Base-by-base conservation (phyloP, 805 yeast species). In the Lachancea dasiensis region DNA sequence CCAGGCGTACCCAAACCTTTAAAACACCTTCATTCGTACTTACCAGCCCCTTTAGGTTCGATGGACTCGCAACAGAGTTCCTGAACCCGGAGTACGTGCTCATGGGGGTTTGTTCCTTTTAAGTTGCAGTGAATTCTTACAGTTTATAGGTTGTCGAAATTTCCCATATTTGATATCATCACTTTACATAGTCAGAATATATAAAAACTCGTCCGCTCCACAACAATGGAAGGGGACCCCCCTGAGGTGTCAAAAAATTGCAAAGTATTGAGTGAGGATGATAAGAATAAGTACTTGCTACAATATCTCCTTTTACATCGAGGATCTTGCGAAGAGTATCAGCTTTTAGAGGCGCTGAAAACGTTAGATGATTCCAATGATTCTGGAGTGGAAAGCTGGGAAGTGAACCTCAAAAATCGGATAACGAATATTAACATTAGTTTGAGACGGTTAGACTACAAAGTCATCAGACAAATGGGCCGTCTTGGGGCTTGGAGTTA, bases 401-500 rank as follows among this genome's bases (percentile, higher is more conserved):
- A 28, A 3, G 21, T 24, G n/a, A 20, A 25, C 10, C 38, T 54
- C 24, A 31, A 41, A n/a, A 45, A 40, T 8, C 34, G 43, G 14
- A 53, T 31, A 42, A 47, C 21, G 19, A 22, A 23, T 7, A 43
- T 56, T 4, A 58, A 56, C 35, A 36, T 56, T 8, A 50, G 46
- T 34, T 37, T 56, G 23, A 48, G 40, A 36, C 43, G 41, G 4
- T 24, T 58, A 31, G 38, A 41, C 14, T 55, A 47, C 25, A 55
- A 50, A 31, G 41, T 58, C 9, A 38, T 48, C 3, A 41, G 41
- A 31, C 39, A 45, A 2, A 45, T 40, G 18, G 58, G 50, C 26
- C 54, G 52, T 1, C 23, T 49, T 25, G 63, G 63, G 4, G 48
- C 40, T 36, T 36, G 48, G 27, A 56, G 45, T 34, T 57, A 52